Evolutionary conservation across 2,329 filamentous ascomycete species (phyloP).

Genomic region (Alternaria longipes): DNA sequence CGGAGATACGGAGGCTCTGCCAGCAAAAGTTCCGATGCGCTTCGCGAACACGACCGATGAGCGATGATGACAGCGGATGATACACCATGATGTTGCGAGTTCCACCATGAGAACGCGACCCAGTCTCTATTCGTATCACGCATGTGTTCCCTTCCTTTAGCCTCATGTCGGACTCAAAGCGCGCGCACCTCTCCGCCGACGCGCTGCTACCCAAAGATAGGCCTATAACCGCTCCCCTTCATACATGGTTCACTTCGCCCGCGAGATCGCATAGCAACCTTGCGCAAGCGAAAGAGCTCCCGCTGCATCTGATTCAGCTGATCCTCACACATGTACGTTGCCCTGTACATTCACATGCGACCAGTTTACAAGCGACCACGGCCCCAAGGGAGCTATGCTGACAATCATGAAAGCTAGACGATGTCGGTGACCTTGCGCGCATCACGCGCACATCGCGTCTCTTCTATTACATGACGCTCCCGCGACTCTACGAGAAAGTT

Average conservation of each 20-base stretch:
- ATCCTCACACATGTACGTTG: slow-evolving; percentile 65
- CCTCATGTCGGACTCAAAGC: slow-evolving; percentile 33
- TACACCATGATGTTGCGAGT: not conserved
- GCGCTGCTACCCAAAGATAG: slow-evolving; percentile 11
- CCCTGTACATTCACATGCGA: not conserved
- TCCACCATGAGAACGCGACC: slow-evolving; percentile 5
- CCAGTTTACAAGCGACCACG: slow-evolving; percentile 2
- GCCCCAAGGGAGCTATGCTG: slow-evolving; percentile 23
- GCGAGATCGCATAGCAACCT: slow-evolving; percentile 41
- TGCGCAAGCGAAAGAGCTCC: slow-evolving; percentile 55
- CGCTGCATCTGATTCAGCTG: slow-evolving; percentile 66
- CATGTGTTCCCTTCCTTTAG: slow-evolving; percentile 16
- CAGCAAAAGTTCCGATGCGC: slow-evolving; percentile 7
- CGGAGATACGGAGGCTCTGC: slow-evolving; percentile 16
- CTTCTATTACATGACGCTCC: slow-evolving; percentile 71
- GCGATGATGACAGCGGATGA: not conserved
- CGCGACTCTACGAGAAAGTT: slow-evolving; percentile 67
- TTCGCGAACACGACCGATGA: slow-evolving; percentile 2
- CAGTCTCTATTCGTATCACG: not conserved
- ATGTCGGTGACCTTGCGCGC: slow-evolving; percentile 66
- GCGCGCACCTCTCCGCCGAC: slow-evolving; percentile 20
- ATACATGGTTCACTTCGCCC: slow-evolving; percentile 46
- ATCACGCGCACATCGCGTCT: slow-evolving; percentile 68
- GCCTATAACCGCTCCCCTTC: slow-evolving; percentile 43
- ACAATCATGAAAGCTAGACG: slow-evolving; percentile 59